Base-by-base conservation (phyloP, 148 eudicot species). In the Fagopyrum homotropicum region DNA sequence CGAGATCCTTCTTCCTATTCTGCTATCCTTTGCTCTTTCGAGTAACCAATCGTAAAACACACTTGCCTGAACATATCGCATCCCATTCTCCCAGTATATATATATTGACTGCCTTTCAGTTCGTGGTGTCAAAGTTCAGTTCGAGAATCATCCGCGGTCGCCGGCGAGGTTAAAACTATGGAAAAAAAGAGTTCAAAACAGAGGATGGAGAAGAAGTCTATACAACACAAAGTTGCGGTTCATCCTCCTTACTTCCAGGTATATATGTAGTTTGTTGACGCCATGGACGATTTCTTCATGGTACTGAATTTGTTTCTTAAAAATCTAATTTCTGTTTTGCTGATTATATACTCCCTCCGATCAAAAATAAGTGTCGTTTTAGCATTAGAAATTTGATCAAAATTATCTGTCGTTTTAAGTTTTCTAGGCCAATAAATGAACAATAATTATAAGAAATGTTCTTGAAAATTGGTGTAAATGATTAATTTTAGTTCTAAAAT, bases 211-310 rank as follows among this genome's bases (percentile, higher is more conserved):
- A 69, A 70, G 73, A 84, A 84, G 64, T 64, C 87, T 9, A 80
- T 70, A 69, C 10, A 75, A 4, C 47, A 81, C 19, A 91, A 86
- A 64, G 26, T 76, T 56, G 86, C 84, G 30, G 30, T 87, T 79
- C 96, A 91, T 77, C 93, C 97, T 78, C 93, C 93, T 43, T 91
- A 91, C 48, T 89, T 89, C 16, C 83, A 89, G 93, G 26, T 22
- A 22, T 22, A 22, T 22, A 22, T 22, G 97, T 91, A 76, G 35
- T 8, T 60, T 60, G 40, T 68, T 64, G 7, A 22, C 22, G 29
- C 10, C 22, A 22, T 4, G 63, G 11, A n/a, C 26, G 26, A 22
- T 22, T 22, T 22, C n/a, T 60, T 7, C 66, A 26, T n/a, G 66
- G 14, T 4, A n/a, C n/a, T 60, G 35, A 19, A 35, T 63, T 22